A percentile compares a stretch with the other conserved stretches of the same genome.
These are phyloP conservation scores for Pilobolus umbonatus DNA, from an alignment of 192 early-diverging fungal species.

Conservation along the genomic window DNA sequence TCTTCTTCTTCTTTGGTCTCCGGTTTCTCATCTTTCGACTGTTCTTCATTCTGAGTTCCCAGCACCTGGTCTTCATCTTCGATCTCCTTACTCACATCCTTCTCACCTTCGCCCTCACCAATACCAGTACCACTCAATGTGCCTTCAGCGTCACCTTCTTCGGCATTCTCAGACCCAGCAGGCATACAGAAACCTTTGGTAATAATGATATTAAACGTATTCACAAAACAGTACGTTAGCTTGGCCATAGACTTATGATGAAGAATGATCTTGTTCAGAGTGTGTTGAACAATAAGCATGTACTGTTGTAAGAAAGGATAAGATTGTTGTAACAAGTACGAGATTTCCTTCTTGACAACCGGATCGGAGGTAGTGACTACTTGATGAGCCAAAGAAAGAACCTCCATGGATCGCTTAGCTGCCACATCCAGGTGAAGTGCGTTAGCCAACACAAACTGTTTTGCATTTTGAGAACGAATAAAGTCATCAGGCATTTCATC, in stretches of 20 bases:
- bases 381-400: constrained; percentile 30
- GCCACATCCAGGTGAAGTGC: constrained; percentile 36
- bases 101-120: constrained; percentile 89
- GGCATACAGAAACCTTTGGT: constrained; percentile 88
- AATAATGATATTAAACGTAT: constrained; percentile 65
- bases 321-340: constrained; percentile 38
- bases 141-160: constrained; percentile 55
- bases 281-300: constrained; percentile 54
- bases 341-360: constrained; percentile 15
- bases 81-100: constrained; percentile 97
- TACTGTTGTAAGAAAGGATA: constrained; percentile 63
- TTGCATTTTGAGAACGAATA: constrained; percentile 41
- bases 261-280: constrained; percentile 46
- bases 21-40: constrained; percentile 51
- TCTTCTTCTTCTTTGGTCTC: constrained; percentile 74
- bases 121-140: constrained; percentile 73
- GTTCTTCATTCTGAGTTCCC: constrained; percentile 70
- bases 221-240: constrained; percentile 64
- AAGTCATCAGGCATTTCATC: constrained; percentile 45
- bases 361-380: constrained; percentile 22
- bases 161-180: constrained; percentile 56
- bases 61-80: constrained; percentile 96
- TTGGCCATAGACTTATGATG: constrained; percentile 72
- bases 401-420: constrained; percentile 18
- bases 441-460: constrained; percentile 24